phyloP scores from a whole-genome alignment of 2,329 filamentous ascomycete genomes.

The Monosporascus sp. region DNA sequence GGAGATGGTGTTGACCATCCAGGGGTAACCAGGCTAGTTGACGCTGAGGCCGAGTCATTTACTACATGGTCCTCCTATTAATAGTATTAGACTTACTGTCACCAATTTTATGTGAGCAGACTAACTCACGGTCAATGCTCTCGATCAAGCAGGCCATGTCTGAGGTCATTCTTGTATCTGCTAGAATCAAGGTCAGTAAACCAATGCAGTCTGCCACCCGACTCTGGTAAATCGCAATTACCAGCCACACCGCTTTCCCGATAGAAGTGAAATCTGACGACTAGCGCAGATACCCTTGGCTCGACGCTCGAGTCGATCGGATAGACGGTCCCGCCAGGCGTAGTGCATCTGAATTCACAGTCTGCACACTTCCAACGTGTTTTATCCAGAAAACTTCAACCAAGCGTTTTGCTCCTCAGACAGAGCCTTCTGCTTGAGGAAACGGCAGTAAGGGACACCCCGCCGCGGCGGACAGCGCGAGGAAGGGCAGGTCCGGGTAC shows the following conservation, averaged over 20 bases:
- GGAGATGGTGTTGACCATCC: not conserved
- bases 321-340: too few relatives aligned
- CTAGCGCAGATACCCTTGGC: too few relatives aligned
- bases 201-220: too few relatives aligned
- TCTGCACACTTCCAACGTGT: too few relatives aligned
- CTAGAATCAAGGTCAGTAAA: too few relatives aligned
- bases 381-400: not conserved
- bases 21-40: not conserved
- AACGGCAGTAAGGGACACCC: not conserved
- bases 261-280: too few relatives aligned
- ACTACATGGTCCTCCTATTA: not conserved
- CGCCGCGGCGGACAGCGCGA: conserved; percentile 1
- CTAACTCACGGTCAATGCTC: not conserved
- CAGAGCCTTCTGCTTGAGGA: not conserved
- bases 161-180: too few relatives aligned
- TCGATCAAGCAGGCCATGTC: too few relatives aligned
- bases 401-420: not conserved
- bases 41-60: not conserved
- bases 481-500: not conserved
- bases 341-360: too few relatives aligned
- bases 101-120: not conserved
- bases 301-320: too few relatives aligned
- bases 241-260: too few relatives aligned
- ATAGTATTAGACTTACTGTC: not conserved
- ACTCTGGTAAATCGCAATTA: too few relatives aligned